Evolutionary conservation across 2,329 filamentous ascomycete genomes (phyloP).

Genomic region (Pseudogymnoascus sp.): DNA sequence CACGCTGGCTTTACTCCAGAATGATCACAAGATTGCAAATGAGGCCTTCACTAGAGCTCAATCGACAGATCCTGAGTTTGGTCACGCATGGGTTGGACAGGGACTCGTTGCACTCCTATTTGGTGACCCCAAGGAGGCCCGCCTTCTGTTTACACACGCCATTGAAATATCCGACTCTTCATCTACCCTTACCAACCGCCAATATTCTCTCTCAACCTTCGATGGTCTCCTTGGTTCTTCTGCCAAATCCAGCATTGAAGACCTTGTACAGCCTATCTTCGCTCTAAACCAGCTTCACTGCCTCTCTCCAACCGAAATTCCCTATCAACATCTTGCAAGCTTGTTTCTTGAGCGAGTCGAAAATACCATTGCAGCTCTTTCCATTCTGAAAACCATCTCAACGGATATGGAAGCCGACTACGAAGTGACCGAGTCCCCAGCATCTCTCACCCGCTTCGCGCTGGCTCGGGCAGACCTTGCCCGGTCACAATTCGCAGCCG

Average conservation of each 20-base stretch:
- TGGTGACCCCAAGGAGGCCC: slow-evolving; percentile 68
- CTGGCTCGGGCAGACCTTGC: slow-evolving; percentile 81
- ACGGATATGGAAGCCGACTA: slow-evolving; percentile 68
- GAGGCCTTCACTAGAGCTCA: slow-evolving; percentile 85
- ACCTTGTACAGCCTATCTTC: slow-evolving; percentile 78
- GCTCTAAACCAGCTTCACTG: slow-evolving; percentile 73
- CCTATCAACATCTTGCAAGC: slow-evolving; percentile 68
- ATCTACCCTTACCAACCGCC: slow-evolving; percentile 62
- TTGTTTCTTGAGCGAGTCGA: slow-evolving; percentile 75
- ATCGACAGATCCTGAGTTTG: slow-evolving; percentile 88
- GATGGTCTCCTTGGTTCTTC: slow-evolving; percentile 63
- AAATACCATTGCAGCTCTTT: slow-evolving; percentile 56
- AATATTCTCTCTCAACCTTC: slow-evolving; percentile 75
- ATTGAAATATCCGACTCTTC: slow-evolving; percentile 85
- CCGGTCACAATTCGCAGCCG: slow-evolving; percentile 66
- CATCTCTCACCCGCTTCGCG: slow-evolving; percentile 67
- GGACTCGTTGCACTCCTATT: slow-evolving; percentile 72
- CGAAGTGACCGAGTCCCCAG: slow-evolving; percentile 69
- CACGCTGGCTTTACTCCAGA: slow-evolving; percentile 73
- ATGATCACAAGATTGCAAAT: slow-evolving; percentile 79
- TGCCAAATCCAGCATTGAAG: slow-evolving; percentile 43
- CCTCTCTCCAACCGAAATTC: slow-evolving; percentile 61
- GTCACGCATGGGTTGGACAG: slow-evolving; percentile 90
- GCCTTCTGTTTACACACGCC: slow-evolving; percentile 82
- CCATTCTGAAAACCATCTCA: slow-evolving; percentile 58